phyloP scores from a whole-genome alignment of 257 asterid species.

The Buddleja alternifolia region DNA sequence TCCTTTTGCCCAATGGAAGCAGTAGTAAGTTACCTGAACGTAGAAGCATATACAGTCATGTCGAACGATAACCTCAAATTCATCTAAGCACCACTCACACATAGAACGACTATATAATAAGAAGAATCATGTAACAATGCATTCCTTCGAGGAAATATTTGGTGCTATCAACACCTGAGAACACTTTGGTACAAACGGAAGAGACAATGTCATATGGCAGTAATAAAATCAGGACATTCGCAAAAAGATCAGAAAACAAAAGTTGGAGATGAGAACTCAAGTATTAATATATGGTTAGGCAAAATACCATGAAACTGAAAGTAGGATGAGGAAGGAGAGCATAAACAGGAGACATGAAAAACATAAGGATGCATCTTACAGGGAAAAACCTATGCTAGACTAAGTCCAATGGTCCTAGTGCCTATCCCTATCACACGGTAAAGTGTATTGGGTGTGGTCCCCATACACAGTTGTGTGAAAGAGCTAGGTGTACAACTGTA shows the following conservation, averaged over 20 bases:
- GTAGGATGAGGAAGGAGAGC: not conserved
- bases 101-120: not conserved
- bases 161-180: not conserved
- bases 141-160: not conserved
- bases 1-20: conserved; percentile 95
- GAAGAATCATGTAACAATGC: conserved; percentile 6
- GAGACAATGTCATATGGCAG: not conserved
- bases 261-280: not conserved
- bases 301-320: not conserved
- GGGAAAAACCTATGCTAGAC: no score
- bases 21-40: conserved; percentile 76
- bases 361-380: not conserved
- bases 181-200: not conserved
- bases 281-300: not conserved
- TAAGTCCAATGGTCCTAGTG: no score
- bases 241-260: not conserved
- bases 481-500: no score
- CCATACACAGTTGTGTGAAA: no score
- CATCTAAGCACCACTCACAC: conserved; percentile 1
- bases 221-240: not conserved
- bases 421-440: no score
- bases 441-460: no score
- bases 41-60: conserved; percentile 27
- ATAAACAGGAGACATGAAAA: not conserved
- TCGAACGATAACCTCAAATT: conserved; percentile 20